Evolutionary conservation across 495 filamentous ascomycete genomes (phyloP).

Genomic region (Xylaria longipes): DNA sequence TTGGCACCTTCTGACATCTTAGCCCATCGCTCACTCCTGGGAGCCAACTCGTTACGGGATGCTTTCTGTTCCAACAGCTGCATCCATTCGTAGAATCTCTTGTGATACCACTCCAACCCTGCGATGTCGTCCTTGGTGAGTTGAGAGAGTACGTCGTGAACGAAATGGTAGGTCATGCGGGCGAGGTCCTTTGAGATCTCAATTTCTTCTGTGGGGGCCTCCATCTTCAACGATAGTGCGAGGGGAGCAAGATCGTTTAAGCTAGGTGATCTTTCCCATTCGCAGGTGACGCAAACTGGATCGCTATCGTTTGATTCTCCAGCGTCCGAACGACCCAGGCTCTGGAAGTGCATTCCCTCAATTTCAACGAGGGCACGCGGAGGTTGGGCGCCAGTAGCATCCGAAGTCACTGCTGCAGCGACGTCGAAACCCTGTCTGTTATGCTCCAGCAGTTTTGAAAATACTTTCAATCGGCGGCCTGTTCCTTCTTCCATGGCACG

Average conservation of each 20-base stretch:
- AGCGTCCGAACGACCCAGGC: too few relatives aligned
- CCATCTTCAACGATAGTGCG: not conserved
- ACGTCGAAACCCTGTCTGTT: not conserved
- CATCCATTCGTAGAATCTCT: constrained; percentile 13
- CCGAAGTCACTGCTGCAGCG: not conserved
- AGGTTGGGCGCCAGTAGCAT: too few relatives aligned
- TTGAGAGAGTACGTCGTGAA: not conserved
- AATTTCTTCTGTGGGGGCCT: not conserved
- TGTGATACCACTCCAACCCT: not conserved
- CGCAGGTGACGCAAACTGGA: too few relatives aligned
- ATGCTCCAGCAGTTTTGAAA: not conserved
- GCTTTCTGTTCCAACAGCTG: not conserved
- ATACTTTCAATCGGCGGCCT: not conserved
- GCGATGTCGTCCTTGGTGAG: not conserved
- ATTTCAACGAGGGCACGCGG: not conserved
- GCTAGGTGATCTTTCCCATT: too few relatives aligned
- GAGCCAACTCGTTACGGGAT: not conserved
- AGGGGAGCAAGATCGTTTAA: too few relatives aligned
- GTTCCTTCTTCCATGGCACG: too few relatives aligned
- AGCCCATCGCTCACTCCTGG: not conserved
- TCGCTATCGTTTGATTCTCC: too few relatives aligned
- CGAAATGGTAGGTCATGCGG: not conserved
- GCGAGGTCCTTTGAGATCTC: not conserved
- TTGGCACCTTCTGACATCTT: not conserved
- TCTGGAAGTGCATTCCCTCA: constrained; percentile 1